Conservation (phyloP, 2,329 filamentous ascomycete genomes). For the Plectosphaerella cucumerina region DNA sequence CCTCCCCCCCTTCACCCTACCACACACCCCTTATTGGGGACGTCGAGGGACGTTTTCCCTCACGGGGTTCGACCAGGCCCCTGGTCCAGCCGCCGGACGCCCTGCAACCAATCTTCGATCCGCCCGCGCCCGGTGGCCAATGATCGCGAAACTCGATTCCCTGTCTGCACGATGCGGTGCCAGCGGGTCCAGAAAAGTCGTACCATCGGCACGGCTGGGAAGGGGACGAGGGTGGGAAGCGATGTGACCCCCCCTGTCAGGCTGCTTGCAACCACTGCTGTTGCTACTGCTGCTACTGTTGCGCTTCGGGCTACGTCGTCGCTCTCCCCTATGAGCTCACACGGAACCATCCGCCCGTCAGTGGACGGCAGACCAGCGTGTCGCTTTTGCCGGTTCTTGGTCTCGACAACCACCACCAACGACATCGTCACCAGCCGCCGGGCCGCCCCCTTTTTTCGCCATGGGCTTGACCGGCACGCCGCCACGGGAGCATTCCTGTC, state of each 20-base stretch:
- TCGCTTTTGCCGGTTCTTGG: no score
- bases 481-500: no score
- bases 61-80: slow-evolving; percentile 3
- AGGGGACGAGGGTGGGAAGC: slow-evolving; percentile 7
- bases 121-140: slow-evolving; percentile 14
- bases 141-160: slow-evolving; percentile 10
- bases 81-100: slow-evolving; percentile 9
- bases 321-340: no score
- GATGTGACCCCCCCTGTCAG: slow-evolving; percentile 4
- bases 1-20: neutral
- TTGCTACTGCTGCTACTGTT: no score
- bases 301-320: no score
- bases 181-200: slow-evolving; percentile 14
- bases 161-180: slow-evolving; percentile 5
- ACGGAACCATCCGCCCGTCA: no score
- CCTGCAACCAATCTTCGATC: slow-evolving; percentile 15
- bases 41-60: neutral
- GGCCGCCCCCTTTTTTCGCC: no score
- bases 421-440: no score
- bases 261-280: slow-evolving; percentile 1
- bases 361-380: no score
- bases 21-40: neutral
- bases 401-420: no score
- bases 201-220: slow-evolving; percentile 15
- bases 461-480: no score